Percentiles rank a stretch among this genome's conserved stretches.
Conservation (phyloP, 192 early-diverging fungal species). For the Phlyctochytrium planicorne region DNA sequence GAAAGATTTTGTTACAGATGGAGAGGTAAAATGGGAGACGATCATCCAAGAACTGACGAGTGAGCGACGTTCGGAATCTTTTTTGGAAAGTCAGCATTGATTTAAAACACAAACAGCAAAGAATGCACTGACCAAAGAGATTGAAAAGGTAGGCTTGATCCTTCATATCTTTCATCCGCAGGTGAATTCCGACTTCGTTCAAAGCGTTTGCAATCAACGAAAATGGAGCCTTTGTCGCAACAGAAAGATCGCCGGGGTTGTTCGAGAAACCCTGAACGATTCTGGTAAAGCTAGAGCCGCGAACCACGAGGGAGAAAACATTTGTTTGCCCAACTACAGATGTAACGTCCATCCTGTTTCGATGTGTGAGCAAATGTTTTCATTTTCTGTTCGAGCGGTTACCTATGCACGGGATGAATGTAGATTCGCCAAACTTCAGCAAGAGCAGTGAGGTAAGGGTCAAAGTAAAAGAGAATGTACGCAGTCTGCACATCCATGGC, state of each 20-base stretch:
- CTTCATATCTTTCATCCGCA: constrained; percentile 25
- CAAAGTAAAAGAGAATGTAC: constrained; percentile 49
- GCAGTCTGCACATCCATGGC: constrained; percentile 33
- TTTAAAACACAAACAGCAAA: neutral
- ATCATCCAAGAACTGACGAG: constrained; percentile 45
- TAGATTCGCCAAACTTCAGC: constrained; percentile 41
- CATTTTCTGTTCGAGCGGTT: neutral
- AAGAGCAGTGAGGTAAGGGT: constrained; percentile 44
- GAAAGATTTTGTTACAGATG: constrained; percentile 50
- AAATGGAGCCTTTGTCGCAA: constrained; percentile 35
- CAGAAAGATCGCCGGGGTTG: constrained; percentile 27
- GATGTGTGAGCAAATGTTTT: neutral
- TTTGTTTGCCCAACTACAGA: constrained; percentile 50
- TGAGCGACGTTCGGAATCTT: constrained; percentile 33
- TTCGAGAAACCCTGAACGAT: constrained; percentile 38
- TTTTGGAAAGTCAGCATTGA: neutral
- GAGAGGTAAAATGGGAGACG: constrained; percentile 34
- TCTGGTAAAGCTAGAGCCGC: constrained; percentile 34
- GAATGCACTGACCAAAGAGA: constrained; percentile 55
- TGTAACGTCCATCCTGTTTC: constrained; percentile 44
- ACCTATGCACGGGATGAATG: constrained; percentile 43
- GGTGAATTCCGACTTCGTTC: constrained; percentile 42
- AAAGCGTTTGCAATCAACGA: constrained; percentile 40
- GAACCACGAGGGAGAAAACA: constrained; percentile 34
- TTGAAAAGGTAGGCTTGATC: constrained; percentile 33